Evolutionary conservation across 2,329 filamentous ascomycete species (phyloP).

Genomic region (Calonectria ilicicola): DNA sequence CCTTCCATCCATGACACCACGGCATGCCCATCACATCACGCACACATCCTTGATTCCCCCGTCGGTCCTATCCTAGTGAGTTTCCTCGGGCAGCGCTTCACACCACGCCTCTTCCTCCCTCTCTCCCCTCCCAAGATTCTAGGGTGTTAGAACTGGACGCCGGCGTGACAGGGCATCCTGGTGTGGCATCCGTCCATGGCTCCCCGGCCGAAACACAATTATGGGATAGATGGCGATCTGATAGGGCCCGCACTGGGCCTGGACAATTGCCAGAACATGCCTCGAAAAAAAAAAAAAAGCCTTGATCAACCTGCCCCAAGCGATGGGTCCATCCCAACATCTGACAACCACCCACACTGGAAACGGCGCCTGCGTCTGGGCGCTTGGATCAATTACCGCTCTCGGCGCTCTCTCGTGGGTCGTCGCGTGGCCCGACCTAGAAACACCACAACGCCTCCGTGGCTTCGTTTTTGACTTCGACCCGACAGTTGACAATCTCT

Average conservation of each 20-base stretch:
- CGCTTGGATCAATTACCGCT: slow-evolving; percentile 41
- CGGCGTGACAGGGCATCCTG: slow-evolving; percentile 22
- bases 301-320: slow-evolving; percentile 28
- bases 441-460: slow-evolving; percentile 29
- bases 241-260: slow-evolving; percentile 37
- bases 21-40: background rate
- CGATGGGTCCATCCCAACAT: slow-evolving; percentile 37
- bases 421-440: slow-evolving; percentile 43
- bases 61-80: slow-evolving; percentile 1
- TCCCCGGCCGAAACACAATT: slow-evolving; percentile 17
- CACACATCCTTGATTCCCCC: background rate
- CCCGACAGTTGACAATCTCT: slow-evolving; percentile 28
- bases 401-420: slow-evolving; percentile 38
- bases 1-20: slow-evolving; percentile 5
- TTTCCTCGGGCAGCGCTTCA: background rate
- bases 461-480: slow-evolving; percentile 37
- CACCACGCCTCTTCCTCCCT: slow-evolving; percentile 5
- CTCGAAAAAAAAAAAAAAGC: slow-evolving; percentile 22
- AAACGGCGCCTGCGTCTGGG: slow-evolving; percentile 34
- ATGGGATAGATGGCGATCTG: slow-evolving; percentile 37
- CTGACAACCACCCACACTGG: slow-evolving; percentile 35
- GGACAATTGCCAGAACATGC: slow-evolving; percentile 22
- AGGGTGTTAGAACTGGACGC: slow-evolving; percentile 8
- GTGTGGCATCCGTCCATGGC: slow-evolving; percentile 19
- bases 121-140: background rate